These are phyloP conservation scores for Candida nitratophila DNA, from an alignment of 805 yeast genomes.

Conservation along the genomic window DNA sequence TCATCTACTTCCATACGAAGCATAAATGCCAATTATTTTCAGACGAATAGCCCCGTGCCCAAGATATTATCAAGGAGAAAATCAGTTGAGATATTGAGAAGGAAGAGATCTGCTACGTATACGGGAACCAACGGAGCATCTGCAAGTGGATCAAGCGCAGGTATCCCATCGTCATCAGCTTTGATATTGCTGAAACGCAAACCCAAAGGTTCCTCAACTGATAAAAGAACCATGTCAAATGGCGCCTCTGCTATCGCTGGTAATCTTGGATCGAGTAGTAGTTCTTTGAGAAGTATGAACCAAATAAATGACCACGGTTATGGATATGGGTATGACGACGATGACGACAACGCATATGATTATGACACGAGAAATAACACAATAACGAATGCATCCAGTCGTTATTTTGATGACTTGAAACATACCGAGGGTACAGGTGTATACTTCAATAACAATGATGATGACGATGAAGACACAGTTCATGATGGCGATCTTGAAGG, in stretches of 20 bases:
- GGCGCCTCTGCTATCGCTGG: no score
- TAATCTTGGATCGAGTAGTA: no score
- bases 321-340: not conserved
- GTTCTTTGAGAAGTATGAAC: no score
- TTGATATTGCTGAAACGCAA: no score
- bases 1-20: not conserved
- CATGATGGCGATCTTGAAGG: not conserved
- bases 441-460: not conserved
- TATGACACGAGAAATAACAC: not conserved
- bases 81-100: not conserved
- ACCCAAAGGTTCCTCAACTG: no score
- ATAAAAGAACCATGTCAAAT: no score
- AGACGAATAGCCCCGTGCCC: not conserved
- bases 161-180: not conserved
- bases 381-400: not conserved
- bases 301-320: not conserved
- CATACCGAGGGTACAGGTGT: not conserved
- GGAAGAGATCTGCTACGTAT: not conserved
- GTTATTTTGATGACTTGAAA: not conserved
- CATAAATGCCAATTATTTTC: not conserved
- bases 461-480: not conserved
- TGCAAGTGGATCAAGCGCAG: not conserved
- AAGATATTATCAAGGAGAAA: not conserved
- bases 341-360: not conserved
- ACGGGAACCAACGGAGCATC: not conserved